phyloP scores from a whole-genome alignment of 305 asterid genomes.

The Fraxinus floribunda region DNA sequence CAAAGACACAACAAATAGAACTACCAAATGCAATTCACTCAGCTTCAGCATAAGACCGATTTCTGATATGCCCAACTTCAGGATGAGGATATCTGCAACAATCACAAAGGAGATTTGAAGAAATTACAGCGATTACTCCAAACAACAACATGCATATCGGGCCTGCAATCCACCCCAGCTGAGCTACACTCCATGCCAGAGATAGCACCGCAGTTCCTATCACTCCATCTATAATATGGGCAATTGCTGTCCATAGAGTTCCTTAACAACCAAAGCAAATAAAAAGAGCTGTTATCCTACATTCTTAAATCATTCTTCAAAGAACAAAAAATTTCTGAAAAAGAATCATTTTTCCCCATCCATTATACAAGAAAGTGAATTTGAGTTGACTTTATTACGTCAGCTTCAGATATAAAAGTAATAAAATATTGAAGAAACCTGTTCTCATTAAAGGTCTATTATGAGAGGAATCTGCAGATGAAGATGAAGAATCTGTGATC shows the following conservation, averaged over 20 bases:
- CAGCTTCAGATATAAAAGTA: not conserved
- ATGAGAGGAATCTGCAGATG: conserved; percentile 34
- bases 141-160: conserved; percentile 51
- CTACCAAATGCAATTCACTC: conserved; percentile 34
- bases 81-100: conserved; percentile 67
- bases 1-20: not conserved
- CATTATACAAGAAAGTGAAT: not conserved
- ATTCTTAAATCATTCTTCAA: not conserved
- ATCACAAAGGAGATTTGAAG: conserved; percentile 62
- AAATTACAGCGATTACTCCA: conserved; percentile 44
- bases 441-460: conserved; percentile 36
- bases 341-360: not conserved
- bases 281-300: not conserved
- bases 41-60: conserved; percentile 53
- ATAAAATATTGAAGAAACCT: conserved; percentile 26
- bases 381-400: not conserved
- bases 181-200: conserved; percentile 61
- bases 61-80: conserved; percentile 42
- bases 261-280: conserved; percentile 39
- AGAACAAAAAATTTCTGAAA: not conserved
- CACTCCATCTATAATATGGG: conserved; percentile 56
- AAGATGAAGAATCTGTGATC: conserved; percentile 36
- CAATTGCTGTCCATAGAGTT: conserved; percentile 58
- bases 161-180: conserved; percentile 61
- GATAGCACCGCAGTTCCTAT: conserved; percentile 64